Base-by-base conservation (phyloP, 169 alveolate genomes). In the Eimeria necatrix region DNA sequence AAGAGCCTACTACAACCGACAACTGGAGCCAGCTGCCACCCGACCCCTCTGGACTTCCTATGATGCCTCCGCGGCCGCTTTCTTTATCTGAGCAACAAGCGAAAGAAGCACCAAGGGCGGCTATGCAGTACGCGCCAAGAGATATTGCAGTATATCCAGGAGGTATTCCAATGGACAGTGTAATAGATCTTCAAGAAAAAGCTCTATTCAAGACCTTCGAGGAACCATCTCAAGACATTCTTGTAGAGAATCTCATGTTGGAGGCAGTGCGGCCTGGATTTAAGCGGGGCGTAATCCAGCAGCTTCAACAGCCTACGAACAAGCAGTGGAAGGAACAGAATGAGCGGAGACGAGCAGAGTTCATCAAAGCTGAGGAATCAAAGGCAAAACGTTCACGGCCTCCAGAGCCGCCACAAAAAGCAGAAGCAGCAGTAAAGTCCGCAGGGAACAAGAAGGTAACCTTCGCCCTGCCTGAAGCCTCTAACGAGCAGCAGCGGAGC, bases 231-330 rank as follows among this genome's bases (percentile, higher is more conserved):
- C 83, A 59, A 8, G 95, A 91, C 32, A 76, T 70, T 9, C 16
- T 24, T 4, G 92, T 91, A 22, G 95, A 91, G 32, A 91, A 91
- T 68, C 85, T 91, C 64, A 24, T 91, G 85, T 71, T 91, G n/a
- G 86, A 53, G 20, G 85, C 91, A 18, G 86, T 91, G 70, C 74
- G 60, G 51, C 95, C 95, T 48, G 95, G 95, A 5, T 59, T 83
- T 22, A 83, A 83, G 41, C 53, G 91, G 6, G 91, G 91, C 32
- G 74, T 32, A 16, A 56, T 83, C 22, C 74, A 56, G 91, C 91
- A 83, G 76, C 91, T 83, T 41, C 91, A 83, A 73, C 91, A 83
- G 91, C 91, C 91, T 26, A 83, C 91, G 20, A 32, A 24, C 70
- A 53, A 26, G 76, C 91, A 83, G 46, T 83, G 91, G 91, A 53